Base-by-base conservation (phyloP, 768 basidiomycete genomes). In the Pisolithus albus region DNA sequence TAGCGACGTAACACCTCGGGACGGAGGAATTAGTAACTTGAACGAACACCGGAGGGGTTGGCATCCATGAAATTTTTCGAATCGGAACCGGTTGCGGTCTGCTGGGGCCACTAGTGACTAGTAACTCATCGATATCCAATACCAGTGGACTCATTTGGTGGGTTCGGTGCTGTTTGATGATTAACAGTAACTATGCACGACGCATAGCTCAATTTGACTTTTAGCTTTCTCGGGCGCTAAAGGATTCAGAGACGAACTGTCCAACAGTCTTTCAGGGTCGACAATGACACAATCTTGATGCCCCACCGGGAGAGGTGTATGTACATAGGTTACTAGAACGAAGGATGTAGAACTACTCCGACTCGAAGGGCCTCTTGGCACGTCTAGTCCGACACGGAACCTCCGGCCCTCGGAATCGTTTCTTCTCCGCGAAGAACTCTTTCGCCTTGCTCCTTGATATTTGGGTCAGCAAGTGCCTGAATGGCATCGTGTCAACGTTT, bases 391-490 rank as follows among this genome's bases (percentile, higher is more conserved):
- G 57, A 60, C 28, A 53, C 49, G 5, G 67, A 69, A 19, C 52
- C 55, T 50, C 58, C 53, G 36, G 64, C 60, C 41, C 42, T 55
- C 5, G 70, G 69, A 43, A 72, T 64, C 3, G 70, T 59, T 5
- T 68, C 71, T 52, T 74, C 67, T 18, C 82, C 82, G 23, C 75
- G 71, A 26, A 83, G 70, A 23, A 83, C 80, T 47, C 72, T 66
- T 54, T 76, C 65, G 0, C 80, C 81, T 40, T 81, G 74, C 47
- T 79, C 73, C 59, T 81, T 82, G 51, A 77, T 59, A 8, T 67
- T 66, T 16, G 74, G 52, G 64, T 76, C 48, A 40, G 61, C 62
- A 36, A 67, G 48, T 37, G 60, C 49, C 66, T 69, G 11, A 18
- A 36, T 4, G 23, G 19, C 23, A n/a, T 9, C 7, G 16, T 30